Percentiles rank a stretch among this genome's conserved stretches.
Evolutionary conservation across 306 rosid species (phyloP).

Genomic region (Lathyrus sativus): DNA sequence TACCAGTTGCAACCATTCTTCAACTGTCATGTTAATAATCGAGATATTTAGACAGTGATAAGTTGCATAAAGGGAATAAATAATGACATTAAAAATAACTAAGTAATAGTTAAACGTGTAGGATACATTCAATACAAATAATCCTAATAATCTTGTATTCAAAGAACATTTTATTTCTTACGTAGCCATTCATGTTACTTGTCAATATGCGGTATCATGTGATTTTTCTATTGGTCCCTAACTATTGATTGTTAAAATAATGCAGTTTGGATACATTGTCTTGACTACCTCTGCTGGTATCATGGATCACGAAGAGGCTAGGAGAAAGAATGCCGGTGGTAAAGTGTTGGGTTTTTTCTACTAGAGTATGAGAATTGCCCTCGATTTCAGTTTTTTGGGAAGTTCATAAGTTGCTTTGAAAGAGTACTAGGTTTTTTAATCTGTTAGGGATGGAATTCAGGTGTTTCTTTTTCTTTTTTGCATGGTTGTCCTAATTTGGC

Average conservation of each 20-base stretch:
- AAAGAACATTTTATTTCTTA: neutral
- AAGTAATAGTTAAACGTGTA: neutral
- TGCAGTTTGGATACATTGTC: conserved; percentile 48
- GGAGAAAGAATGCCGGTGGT: conserved; percentile 49
- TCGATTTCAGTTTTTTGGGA: conserved; percentile 18
- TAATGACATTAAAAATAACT: too few species aligned
- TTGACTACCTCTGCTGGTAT: conserved; percentile 50
- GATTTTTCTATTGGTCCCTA: neutral
- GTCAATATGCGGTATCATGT: neutral
- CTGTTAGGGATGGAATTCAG: neutral
- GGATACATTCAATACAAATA: neutral
- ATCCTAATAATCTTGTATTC: neutral
- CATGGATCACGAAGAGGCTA: conserved; percentile 50
- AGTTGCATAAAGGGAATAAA: too few species aligned
- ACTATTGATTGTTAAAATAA: neutral
- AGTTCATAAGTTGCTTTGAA: neutral
- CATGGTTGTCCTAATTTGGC: neutral
- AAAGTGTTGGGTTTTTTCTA: conserved; percentile 47
- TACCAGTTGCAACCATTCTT: too few species aligned
- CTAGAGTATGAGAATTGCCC: conserved; percentile 19
- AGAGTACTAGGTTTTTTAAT: neutral
- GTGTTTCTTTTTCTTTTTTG: neutral
- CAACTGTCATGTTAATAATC: too few species aligned
- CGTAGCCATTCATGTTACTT: neutral
- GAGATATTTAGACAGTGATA: too few species aligned